A percentile compares a stretch with the other conserved stretches of the same genome.
phyloP scores from a whole-genome alignment of 164 flowering plant genomes.

The Paratinospora sagittata region DNA sequence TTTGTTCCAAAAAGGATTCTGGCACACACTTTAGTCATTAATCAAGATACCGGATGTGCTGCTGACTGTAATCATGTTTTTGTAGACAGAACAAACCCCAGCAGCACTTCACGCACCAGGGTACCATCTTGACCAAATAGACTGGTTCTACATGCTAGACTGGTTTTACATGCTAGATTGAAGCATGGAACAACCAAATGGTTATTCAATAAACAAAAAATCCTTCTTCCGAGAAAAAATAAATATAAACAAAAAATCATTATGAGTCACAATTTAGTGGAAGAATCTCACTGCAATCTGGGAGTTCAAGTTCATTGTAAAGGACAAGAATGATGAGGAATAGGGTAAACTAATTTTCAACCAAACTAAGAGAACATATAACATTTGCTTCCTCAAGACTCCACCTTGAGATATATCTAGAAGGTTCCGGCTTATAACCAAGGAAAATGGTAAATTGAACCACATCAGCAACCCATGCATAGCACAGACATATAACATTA shows the following conservation, averaged over 20 bases:
- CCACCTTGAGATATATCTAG: neutral
- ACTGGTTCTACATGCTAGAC: neutral
- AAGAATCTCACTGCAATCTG: neutral
- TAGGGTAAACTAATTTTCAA: neutral
- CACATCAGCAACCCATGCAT: neutral
- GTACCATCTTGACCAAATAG: too few species aligned
- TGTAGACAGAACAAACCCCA: neutral
- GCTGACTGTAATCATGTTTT: too few species aligned
- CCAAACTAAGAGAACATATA: neutral
- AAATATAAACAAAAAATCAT: neutral
- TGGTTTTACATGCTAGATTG: neutral
- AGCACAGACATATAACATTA: neutral
- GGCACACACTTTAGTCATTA: too few species aligned
- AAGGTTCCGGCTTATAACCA: neutral
- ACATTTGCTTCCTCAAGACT: neutral
- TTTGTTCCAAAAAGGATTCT: too few species aligned
- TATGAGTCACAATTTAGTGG: neutral
- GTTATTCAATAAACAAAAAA: neutral
- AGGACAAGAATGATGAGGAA: neutral
- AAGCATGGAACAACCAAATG: neutral
- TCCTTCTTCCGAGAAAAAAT: too few species aligned
- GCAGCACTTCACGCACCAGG: neutral
- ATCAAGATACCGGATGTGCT: too few species aligned
- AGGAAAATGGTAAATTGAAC: neutral
- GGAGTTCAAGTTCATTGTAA: neutral